A percentile compares a stretch with the other conserved stretches of the same genome.
phyloP scores from a whole-genome alignment of 2,329 filamentous ascomycete genomes.

The Nemania sp. region DNA sequence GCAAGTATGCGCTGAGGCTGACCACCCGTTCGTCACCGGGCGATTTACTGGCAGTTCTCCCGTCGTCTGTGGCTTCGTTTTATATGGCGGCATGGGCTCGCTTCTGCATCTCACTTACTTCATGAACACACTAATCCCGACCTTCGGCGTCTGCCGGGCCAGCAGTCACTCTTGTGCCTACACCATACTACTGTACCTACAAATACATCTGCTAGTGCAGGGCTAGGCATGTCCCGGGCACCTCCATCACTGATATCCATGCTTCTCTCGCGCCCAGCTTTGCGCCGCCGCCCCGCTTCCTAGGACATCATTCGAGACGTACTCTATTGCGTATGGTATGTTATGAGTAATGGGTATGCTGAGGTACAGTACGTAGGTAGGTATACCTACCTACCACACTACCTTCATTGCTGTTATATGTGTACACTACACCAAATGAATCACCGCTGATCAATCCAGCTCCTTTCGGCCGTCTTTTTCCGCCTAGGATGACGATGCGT shows the following conservation, averaged over 20 bases:
- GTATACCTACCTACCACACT: not conserved
- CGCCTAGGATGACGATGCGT: constrained; percentile 1
- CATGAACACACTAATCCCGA: too few relatives aligned
- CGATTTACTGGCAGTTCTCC: constrained; percentile 1
- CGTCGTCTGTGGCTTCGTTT: not conserved
- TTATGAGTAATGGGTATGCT: too few relatives aligned
- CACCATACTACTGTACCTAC: too few relatives aligned
- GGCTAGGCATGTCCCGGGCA: too few relatives aligned
- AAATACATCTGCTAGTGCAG: too few relatives aligned
- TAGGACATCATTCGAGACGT: too few relatives aligned
- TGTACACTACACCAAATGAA: not conserved
- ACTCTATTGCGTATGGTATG: too few relatives aligned
- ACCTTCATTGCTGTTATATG: not conserved
- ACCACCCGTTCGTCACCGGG: not conserved
- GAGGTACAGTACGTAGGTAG: too few relatives aligned
- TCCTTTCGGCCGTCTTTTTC: not conserved
- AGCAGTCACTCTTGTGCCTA: too few relatives aligned
- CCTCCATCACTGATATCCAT: too few relatives aligned
- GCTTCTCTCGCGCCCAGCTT: too few relatives aligned
- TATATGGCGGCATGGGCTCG: not conserved
- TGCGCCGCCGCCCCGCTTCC: too few relatives aligned
- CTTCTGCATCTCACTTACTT: not conserved
- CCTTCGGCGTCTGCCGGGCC: not conserved
- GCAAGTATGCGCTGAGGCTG: not conserved
- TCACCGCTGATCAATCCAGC: constrained; percentile 10